A percentile compares a stretch with the other conserved stretches of the same genome.
These are phyloP conservation scores for Brassica balearica DNA, from an alignment of 441 rosid species.

Conservation along the genomic window DNA sequence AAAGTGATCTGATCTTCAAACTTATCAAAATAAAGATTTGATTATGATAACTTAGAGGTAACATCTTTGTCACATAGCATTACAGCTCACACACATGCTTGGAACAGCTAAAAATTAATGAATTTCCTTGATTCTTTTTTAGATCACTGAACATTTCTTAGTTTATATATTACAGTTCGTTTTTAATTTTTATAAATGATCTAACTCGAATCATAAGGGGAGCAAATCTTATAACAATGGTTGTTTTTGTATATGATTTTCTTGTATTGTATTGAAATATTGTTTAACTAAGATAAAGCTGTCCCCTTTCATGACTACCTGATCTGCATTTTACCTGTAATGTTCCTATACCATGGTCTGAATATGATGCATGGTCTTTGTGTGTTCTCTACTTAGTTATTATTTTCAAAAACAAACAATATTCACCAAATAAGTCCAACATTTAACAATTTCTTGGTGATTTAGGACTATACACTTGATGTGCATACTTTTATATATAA, in stretches of 20 bases:
- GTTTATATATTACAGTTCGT: constrained; percentile 1
- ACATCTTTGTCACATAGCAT: constrained; percentile 28
- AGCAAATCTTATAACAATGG: constrained; percentile 40
- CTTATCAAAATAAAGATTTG: constrained; percentile 12
- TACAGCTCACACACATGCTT: constrained; percentile 44
- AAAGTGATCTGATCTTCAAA: constrained; percentile 7
- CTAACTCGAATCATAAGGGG: constrained; percentile 40
- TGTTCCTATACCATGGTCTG: constrained; percentile 29
- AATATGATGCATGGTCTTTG: constrained; percentile 28
- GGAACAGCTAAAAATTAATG: constrained; percentile 25
- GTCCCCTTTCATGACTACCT: constrained; percentile 45
- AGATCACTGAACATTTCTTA: constrained; percentile 17
- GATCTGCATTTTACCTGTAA: constrained; percentile 43
- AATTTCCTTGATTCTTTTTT: constrained; percentile 3
- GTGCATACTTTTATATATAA: too few species aligned
- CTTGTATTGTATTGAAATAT: constrained; percentile 11
- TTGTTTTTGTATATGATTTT: constrained; percentile 37
- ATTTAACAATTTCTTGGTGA: too few species aligned
- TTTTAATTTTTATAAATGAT: constrained; percentile 16
- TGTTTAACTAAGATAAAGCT: constrained; percentile 28
- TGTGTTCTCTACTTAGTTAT: background rate
- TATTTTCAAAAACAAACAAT: background rate
- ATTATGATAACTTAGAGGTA: constrained; percentile 26
- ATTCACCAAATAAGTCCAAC: too few species aligned
- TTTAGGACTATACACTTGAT: too few species aligned